Base-by-base conservation (phyloP, 1,139 yeast species). In the Wickerhamomyces sp. region DNA sequence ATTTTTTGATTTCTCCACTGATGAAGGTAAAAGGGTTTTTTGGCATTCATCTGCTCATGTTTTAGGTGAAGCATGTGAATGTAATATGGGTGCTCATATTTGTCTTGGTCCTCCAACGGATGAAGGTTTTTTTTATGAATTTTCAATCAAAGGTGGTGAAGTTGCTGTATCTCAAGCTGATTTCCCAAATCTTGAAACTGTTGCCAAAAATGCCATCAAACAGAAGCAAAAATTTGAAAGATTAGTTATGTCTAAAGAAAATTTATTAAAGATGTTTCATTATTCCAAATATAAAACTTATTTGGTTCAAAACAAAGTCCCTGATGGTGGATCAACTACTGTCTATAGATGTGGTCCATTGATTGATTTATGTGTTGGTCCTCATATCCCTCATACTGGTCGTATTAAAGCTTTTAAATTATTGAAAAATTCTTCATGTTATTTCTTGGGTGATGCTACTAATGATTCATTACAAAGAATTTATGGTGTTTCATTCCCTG, bases 41-140 rank as follows among this genome's bases (percentile, higher is more conserved):
- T 94, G 99, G 99, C 99, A 94, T 68, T 93, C 99, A 6, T 85
- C 96, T 57, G 99, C 99, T 47, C 99, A 94, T 70, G 93, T 94
- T 50, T 75, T 94, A 58, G 99, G 99, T 68, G 99, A 94, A 72
- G 94, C 98, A 43, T 85, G 96, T 72, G 99, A 94, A 72, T 86
- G 96, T 66, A 94, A 89, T 67, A 76, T 84, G 65, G 98, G 97
- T 54, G 95, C 96, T 55, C 96, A 91, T 64, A 80, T 94, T 51
- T 81, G 87, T 65, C 72, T 81, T 54, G 99, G 99, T 53, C 99
- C 99, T 39, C 99, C 99, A 64, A 93, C 97, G 50, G 91, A 85
- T 44, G 98, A 91, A 55, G 99, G 99, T 41, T 94, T 94, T 70
- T 94, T 93, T 73, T 94, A 94, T 67, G 99, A 94, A 65, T 90